phyloP scores from a whole-genome alignment of 352 stramenopile species.

The Blastocystis sp. region DNA sequence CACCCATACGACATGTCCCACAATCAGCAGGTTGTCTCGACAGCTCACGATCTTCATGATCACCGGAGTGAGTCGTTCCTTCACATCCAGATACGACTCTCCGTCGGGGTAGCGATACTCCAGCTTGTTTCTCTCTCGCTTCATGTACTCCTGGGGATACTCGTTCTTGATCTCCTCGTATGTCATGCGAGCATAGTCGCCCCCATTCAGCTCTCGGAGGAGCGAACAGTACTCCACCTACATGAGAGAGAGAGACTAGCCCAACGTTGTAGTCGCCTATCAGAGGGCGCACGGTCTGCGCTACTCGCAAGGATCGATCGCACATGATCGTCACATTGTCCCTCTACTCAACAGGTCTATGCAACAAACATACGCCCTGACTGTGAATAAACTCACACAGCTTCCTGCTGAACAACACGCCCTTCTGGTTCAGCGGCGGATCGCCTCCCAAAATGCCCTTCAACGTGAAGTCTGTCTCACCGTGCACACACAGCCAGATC shows the following conservation, averaged over 20 bases:
- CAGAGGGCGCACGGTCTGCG: slow-evolving; percentile 61
- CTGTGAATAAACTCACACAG: slow-evolving; percentile 78
- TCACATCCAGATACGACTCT: slow-evolving; percentile 86
- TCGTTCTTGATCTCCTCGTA: slow-evolving; percentile 76
- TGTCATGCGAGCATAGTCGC: slow-evolving; percentile 80
- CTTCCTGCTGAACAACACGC: slow-evolving; percentile 73
- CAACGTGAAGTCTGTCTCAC: slow-evolving; percentile 74
- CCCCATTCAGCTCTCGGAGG: slow-evolving; percentile 81
- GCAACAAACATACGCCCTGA: slow-evolving; percentile 61
- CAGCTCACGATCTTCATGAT: slow-evolving; percentile 80
- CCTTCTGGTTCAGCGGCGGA: slow-evolving; percentile 74
- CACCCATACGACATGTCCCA: slow-evolving; percentile 34
- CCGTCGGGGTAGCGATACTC: slow-evolving; percentile 80
- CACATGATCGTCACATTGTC: slow-evolving; percentile 34
- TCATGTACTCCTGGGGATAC: slow-evolving; percentile 79
- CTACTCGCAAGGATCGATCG: slow-evolving; percentile 38
- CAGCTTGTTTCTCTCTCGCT: slow-evolving; percentile 80
- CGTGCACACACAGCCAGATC: slow-evolving; percentile 81
- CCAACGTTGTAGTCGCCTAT: slow-evolving; percentile 1
- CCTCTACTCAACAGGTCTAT: background rate
- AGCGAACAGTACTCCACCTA: slow-evolving; percentile 74
- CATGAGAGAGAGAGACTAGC: background rate
- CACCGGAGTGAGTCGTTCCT: slow-evolving; percentile 80
- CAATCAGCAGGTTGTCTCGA: slow-evolving; percentile 70
- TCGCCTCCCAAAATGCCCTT: slow-evolving; percentile 71